phyloP scores from a whole-genome alignment of 768 basidiomycete species.

The Russula earlei region DNA sequence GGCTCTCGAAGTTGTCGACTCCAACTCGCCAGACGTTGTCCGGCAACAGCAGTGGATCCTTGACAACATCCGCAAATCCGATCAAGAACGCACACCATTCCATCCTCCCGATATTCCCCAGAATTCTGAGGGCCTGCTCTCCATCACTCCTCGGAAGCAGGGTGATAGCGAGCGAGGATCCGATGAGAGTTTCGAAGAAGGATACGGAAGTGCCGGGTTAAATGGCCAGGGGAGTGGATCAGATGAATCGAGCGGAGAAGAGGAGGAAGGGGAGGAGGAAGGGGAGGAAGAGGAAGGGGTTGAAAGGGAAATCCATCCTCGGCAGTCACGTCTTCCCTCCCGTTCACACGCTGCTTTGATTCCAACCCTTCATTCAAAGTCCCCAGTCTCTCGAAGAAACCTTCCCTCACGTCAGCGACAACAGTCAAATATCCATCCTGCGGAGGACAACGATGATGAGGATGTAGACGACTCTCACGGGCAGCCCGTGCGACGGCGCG shows the following conservation, averaged over 20 bases:
- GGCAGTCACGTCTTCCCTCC: constrained; percentile 1
- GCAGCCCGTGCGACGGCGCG: not conserved
- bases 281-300: not conserved
- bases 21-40: constrained; percentile 6
- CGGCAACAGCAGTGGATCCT: constrained; percentile 16
- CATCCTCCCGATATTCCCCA: not conserved
- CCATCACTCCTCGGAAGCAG: not conserved
- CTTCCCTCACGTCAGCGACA: constrained; percentile 1
- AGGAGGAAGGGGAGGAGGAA: not conserved
- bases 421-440: not conserved
- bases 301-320: not conserved
- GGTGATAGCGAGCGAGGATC: not conserved
- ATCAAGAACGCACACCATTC: not conserved
- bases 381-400: constrained; percentile 1
- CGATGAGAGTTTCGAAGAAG: not conserved
- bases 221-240: not conserved
- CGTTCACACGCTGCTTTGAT: not conserved
- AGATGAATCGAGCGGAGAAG: not conserved
- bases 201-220: not conserved
- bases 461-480: not conserved
- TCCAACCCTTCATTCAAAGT: not conserved
- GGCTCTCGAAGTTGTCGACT: constrained; percentile 4
- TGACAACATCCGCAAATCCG: constrained; percentile 12
- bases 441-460: not conserved
- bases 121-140: not conserved